These are phyloP conservation scores for Phytophthora foliorum DNA, from an alignment of 352 stramenopile genomes.

Conservation along the genomic window DNA sequence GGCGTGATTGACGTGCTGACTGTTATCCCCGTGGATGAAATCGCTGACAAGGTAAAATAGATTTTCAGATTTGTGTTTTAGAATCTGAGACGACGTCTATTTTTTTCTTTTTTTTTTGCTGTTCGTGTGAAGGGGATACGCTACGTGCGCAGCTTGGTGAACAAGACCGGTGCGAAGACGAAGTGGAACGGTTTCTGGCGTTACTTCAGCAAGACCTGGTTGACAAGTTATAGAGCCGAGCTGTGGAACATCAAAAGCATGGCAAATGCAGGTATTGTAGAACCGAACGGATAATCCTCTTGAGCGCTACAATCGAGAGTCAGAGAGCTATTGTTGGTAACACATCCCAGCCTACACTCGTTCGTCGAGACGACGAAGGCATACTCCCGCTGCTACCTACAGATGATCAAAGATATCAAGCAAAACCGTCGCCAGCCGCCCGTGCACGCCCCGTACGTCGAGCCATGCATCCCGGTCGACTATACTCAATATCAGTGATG, in stretches of 20 bases:
- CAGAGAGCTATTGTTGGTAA: neutral
- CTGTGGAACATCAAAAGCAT: neutral
- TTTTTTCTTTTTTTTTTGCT: too few species aligned
- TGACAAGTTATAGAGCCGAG: neutral
- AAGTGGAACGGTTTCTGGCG: too few species aligned
- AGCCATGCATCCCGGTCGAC: neutral
- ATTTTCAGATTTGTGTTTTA: too few species aligned
- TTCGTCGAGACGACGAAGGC: neutral
- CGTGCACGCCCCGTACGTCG: neutral
- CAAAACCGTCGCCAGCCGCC: neutral
- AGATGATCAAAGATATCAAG: neutral
- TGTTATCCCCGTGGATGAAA: slow-evolving; percentile 15
- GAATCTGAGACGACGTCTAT: too few species aligned
- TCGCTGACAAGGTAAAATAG: slow-evolving; percentile 59
- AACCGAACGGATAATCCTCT: neutral
- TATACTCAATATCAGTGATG: neutral
- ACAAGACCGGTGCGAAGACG: too few species aligned
- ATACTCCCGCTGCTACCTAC: neutral
- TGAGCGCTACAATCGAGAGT: neutral
- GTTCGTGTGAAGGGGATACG: too few species aligned
- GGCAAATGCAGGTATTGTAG: neutral
- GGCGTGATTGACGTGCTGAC: slow-evolving; percentile 15
- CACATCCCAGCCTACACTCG: neutral
- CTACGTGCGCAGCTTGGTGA: too few species aligned
- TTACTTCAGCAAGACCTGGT: too few species aligned